Evolutionary conservation across 2,329 filamentous ascomycete species (phyloP).

Genomic region (Rhynchosporium agropyri): DNA sequence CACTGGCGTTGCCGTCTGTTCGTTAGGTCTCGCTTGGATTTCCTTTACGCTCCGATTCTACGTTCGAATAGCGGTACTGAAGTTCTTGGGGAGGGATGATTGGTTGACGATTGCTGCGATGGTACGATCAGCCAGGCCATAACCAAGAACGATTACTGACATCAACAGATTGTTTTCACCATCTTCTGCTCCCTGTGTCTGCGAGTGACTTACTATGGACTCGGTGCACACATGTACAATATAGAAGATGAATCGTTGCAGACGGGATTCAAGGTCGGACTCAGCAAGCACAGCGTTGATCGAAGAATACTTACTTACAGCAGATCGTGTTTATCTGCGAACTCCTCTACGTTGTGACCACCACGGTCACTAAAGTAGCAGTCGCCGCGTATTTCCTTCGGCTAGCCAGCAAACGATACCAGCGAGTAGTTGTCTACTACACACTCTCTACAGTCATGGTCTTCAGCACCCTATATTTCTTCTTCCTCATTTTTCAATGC

Average conservation of each 20-base stretch:
- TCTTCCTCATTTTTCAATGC: conserved; percentile 41
- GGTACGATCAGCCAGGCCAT: conserved; percentile 19
- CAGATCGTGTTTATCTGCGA: conserved; percentile 39
- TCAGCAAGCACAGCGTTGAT: not conserved
- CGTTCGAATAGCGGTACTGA: conserved; percentile 37
- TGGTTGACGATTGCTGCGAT: conserved; percentile 39
- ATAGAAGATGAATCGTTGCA: conserved; percentile 29
- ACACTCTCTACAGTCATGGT: conserved; percentile 32
- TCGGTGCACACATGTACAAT: conserved; percentile 39
- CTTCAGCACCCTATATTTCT: conserved; percentile 39
- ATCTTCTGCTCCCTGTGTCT: conserved; percentile 36
- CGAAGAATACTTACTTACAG: conserved; percentile 5
- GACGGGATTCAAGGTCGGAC: conserved; percentile 35
- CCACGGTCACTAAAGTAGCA: conserved; percentile 38
- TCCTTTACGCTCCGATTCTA: conserved; percentile 38
- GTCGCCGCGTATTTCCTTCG: conserved; percentile 40
- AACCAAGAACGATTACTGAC: conserved; percentile 10
- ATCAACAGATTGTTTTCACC: conserved; percentile 35
- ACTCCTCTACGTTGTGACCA: conserved; percentile 39
- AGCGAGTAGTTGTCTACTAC: conserved; percentile 33
- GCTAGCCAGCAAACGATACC: conserved; percentile 36
- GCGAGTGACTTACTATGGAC: conserved; percentile 32
- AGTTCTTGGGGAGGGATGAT: conserved; percentile 41
- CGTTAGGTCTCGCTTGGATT: conserved; percentile 44
- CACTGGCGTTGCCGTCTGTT: conserved; percentile 41